Evolutionary conservation across 1,284 basidiomycete species (phyloP).

Genomic region (Sporisorium reilianum): DNA sequence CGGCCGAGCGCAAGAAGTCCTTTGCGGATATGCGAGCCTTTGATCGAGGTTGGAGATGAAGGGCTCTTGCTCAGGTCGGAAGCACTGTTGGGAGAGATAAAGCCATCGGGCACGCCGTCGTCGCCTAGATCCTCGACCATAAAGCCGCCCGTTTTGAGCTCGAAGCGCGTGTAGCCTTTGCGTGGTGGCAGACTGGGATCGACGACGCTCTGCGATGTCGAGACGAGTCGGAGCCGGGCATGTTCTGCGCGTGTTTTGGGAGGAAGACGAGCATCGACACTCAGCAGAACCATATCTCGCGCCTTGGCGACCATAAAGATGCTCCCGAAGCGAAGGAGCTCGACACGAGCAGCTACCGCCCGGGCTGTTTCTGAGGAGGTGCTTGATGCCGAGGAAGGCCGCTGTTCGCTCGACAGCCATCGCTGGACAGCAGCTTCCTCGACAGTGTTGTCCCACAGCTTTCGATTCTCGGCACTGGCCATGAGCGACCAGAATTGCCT

Average conservation of each 20-base stretch:
- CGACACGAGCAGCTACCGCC: constrained; percentile 43
- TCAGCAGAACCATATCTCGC: constrained; percentile 59
- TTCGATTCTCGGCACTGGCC: constrained; percentile 57
- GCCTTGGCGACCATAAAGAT: constrained; percentile 65
- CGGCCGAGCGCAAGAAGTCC: constrained; percentile 36
- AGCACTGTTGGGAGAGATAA: neutral
- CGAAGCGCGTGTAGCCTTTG: constrained; percentile 58
- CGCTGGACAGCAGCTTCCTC: constrained; percentile 45
- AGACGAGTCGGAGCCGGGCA: constrained; percentile 50
- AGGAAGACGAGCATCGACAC: constrained; percentile 55
- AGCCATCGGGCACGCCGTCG: constrained; percentile 40
- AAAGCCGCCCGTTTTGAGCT: constrained; percentile 58
- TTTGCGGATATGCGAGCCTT: constrained; percentile 34
- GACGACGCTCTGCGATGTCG: constrained; percentile 46
- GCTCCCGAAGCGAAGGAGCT: constrained; percentile 55
- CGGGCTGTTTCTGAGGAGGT: constrained; percentile 18
- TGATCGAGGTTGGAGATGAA: constrained; percentile 15
- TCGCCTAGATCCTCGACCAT: constrained; percentile 61
- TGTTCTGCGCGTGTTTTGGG: constrained; percentile 11
- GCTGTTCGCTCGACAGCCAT: constrained; percentile 40
- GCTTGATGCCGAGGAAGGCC: neutral
- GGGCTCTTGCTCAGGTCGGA: constrained; percentile 28
- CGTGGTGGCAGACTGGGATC: constrained; percentile 51
- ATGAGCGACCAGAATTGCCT: constrained; percentile 64
- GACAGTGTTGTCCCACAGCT: constrained; percentile 58